Base-by-base conservation (phyloP, 768 basidiomycete species). In the Gymnopilus junonius region DNA sequence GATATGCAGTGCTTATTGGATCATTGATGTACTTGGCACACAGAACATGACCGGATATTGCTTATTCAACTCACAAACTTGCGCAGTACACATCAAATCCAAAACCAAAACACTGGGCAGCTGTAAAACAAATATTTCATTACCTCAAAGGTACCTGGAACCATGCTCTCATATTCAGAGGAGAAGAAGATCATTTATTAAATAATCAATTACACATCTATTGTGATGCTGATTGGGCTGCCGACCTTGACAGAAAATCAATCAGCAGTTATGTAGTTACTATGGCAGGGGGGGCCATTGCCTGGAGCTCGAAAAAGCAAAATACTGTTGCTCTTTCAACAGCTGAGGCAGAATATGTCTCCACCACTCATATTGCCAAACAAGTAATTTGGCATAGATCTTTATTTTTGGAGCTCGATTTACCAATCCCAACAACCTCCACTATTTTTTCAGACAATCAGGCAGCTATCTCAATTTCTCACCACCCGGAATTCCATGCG, bases 271-370 rank as follows among this genome's bases (percentile, higher is more conserved):
- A 45, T 20, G 17, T 45, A 5, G 76, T 76, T 53, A 59, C 42
- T 11, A 39, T 79, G 10, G 74, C 73, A 34, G 72, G 77, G 0
- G 80, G 75, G 4, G 68, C 76, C 2, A 69, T 85, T 5, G 65
- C 72, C 3, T 86, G 84, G 80, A 0, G 80, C 76, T 0, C 73
- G 72, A 3, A 80, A 85, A 64, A 45, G 43, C 43, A 45, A 45
- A 45, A 23, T 14, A 42, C 40, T 20, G 40, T 20, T 14, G 1
- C 78, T n/a, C n/a, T n/a, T n/a, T n/a, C n/a, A n/a, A n/a, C n/a
- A n/a, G n/a, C n/a, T n/a, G n/a, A n/a, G n/a, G 77, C 80, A 0
- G 82, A 84, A 70, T 83, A 81, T 67, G 72, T 82, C 14, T 65
- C 65, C 2, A 58, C 70, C 1, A 70, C 76, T 8, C 74, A 80